Percentiles rank a stretch among this genome's conserved stretches.
Conservation (phyloP, 2,329 filamentous ascomycete species). For the Sphaceloma murrayae region DNA sequence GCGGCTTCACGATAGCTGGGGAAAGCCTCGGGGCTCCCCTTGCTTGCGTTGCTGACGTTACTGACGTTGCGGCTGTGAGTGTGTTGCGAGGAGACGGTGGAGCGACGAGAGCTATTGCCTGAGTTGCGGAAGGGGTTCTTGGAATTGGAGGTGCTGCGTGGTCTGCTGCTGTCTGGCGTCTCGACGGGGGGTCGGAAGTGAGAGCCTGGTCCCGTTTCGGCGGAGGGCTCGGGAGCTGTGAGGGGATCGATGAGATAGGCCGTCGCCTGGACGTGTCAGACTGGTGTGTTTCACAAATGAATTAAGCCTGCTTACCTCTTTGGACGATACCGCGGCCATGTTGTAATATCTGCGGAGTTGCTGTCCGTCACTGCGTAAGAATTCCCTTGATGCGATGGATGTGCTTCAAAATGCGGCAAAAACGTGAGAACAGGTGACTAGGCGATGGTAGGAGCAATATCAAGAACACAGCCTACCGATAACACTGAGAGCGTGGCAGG, state of each 20-base stretch:
- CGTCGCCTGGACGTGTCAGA: constrained; percentile 43
- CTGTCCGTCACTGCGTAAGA: too few species aligned
- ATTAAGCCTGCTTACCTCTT: constrained; percentile 18
- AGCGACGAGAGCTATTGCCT: constrained; percentile 15
- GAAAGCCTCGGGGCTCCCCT: constrained; percentile 44
- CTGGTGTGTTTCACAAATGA: constrained; percentile 10
- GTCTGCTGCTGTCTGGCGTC: constrained; percentile 13
- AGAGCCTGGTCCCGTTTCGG: constrained; percentile 56
- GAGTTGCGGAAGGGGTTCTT: constrained; percentile 37
- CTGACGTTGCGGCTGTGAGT: constrained; percentile 31
- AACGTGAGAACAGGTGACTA: too few species aligned
- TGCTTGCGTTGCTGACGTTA: constrained; percentile 37
- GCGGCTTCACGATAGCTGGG: constrained; percentile 39
- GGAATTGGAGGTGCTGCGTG: constrained; percentile 30
- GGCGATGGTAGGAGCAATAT: constrained; percentile 3
- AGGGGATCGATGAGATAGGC: constrained; percentile 62
- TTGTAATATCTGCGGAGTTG: too few species aligned
- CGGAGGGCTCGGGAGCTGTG: constrained; percentile 55
- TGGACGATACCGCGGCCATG: constrained; percentile 19
- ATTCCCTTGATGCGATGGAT: too few species aligned
- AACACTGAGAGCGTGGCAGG: too few species aligned
- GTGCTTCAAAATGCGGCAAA: background rate
- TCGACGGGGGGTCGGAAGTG: constrained; percentile 36
- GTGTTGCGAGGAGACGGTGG: constrained; percentile 13
- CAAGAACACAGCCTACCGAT: background rate